Conservation (phyloP, 495 filamentous ascomycete species). For the Annulohypoxylon nitens region DNA sequence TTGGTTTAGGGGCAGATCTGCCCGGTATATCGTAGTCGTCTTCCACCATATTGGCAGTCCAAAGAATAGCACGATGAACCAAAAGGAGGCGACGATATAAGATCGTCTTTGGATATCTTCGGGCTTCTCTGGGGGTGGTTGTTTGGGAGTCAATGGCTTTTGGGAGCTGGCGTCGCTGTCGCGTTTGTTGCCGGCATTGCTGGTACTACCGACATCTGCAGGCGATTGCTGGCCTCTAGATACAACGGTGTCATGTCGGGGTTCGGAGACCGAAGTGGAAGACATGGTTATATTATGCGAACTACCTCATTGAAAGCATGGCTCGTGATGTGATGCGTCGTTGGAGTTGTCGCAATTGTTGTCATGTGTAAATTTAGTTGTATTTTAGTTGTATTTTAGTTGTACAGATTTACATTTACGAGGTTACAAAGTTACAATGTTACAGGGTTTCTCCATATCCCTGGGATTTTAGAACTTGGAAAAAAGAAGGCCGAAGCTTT, state of each 20-base stretch:
- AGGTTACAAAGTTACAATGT: neutral
- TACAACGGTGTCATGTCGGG: constrained; percentile 24
- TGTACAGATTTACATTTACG: neutral
- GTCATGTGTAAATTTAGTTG: constrained; percentile 3
- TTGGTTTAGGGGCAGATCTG: constrained; percentile 81
- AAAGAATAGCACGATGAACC: constrained; percentile 84
- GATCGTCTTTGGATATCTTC: constrained; percentile 75
- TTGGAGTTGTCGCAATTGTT: constrained; percentile 35
- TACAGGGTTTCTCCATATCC: neutral
- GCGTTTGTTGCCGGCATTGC: neutral
- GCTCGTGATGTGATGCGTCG: constrained; percentile 26
- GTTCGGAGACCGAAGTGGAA: constrained; percentile 27
- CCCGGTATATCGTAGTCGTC: constrained; percentile 95
- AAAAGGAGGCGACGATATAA: constrained; percentile 87
- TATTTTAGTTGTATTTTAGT: neutral
- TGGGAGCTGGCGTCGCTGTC: constrained; percentile 2
- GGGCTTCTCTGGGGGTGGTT: constrained; percentile 80
- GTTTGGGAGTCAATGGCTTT: constrained; percentile 50
- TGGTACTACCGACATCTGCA: neutral
- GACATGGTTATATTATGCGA: constrained; percentile 37
- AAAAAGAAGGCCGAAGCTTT: constrained; percentile 8
- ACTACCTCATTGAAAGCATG: constrained; percentile 37
- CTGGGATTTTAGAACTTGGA: neutral
- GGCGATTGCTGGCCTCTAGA: constrained; percentile 15
- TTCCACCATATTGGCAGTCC: constrained; percentile 97